These are phyloP conservation scores for Backusella westeae DNA, from an alignment of 192 early-diverging fungal genomes.

Conservation along the genomic window DNA sequence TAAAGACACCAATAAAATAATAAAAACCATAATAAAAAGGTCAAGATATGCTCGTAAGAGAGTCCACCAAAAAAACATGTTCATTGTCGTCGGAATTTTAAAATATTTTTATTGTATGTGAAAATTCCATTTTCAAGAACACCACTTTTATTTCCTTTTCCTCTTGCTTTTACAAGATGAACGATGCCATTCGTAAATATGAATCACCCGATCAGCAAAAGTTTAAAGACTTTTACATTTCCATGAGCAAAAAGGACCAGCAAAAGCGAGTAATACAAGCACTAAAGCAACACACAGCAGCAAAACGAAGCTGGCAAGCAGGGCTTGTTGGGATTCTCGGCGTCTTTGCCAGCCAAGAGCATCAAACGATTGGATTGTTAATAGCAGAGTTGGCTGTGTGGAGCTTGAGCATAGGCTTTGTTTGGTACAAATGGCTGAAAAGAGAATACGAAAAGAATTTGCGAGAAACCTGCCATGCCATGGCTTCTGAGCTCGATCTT, in stretches of 20 bases:
- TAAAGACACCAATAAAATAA: neutral
- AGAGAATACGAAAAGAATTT: neutral
- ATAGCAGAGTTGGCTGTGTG: slow-evolving; percentile 4
- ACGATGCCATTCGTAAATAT: slow-evolving; percentile 14
- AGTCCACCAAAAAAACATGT: too few relatives aligned
- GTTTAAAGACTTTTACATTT: slow-evolving; percentile 2
- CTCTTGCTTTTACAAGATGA: neutral
- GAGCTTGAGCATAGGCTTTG: slow-evolving; percentile 3
- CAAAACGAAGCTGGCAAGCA: slow-evolving; percentile 10
- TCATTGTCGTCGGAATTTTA: too few relatives aligned
- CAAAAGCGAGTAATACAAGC: neutral
- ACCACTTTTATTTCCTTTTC: neutral
- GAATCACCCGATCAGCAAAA: slow-evolving; percentile 3
- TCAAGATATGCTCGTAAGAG: too few relatives aligned
- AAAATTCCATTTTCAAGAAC: neutral
- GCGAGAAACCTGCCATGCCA: neutral
- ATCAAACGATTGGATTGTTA: too few relatives aligned
- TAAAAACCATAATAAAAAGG: too few relatives aligned
- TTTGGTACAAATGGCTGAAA: slow-evolving; percentile 14
- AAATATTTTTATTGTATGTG: too few relatives aligned
- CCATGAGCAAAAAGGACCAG: neutral
- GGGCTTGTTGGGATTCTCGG: slow-evolving; percentile 12
- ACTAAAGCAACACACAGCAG: neutral
- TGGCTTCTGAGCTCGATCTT: neutral
- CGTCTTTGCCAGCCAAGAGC: neutral